Evolutionary conservation across 129 eudicot species (phyloP).

Genomic region (Erigeron canadensis): DNA sequence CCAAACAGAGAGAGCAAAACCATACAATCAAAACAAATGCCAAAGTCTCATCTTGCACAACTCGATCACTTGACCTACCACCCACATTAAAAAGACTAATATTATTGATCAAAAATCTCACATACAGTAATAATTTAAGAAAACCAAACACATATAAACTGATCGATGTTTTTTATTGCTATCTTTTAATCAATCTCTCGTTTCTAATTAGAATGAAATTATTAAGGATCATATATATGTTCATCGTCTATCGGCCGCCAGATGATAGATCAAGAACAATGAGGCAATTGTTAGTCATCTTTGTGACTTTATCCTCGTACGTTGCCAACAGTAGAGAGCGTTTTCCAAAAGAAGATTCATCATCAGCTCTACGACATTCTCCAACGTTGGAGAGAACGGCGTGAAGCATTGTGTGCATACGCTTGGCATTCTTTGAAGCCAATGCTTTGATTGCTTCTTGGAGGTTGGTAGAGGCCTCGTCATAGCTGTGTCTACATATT

Average conservation of each 20-base stretch:
- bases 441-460: constrained; percentile 34
- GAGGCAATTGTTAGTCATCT: constrained; percentile 67
- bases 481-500: constrained; percentile 48
- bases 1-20: too few relatives aligned
- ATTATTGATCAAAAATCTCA: too few relatives aligned
- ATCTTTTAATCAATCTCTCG: neutral
- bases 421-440: constrained; percentile 31
- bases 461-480: constrained; percentile 36
- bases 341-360: constrained; percentile 20
- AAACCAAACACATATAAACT: too few relatives aligned
- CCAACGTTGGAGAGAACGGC: constrained; percentile 44
- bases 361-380: constrained; percentile 57
- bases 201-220: neutral
- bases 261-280: constrained; percentile 39
- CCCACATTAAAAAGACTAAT: too few relatives aligned
- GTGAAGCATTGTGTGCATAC: constrained; percentile 51
- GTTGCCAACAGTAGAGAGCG: constrained; percentile 30
- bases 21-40: too few relatives aligned
- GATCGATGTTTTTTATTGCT: constrained; percentile 16
- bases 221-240: neutral
- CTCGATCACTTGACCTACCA: too few relatives aligned
- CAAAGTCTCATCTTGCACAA: too few relatives aligned
- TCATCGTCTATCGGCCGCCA: too few relatives aligned
- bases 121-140: too few relatives aligned
- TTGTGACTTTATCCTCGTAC: constrained; percentile 32